phyloP scores from a whole-genome alignment of 768 basidiomycete genomes.

The Glaciozyma antarctica region DNA sequence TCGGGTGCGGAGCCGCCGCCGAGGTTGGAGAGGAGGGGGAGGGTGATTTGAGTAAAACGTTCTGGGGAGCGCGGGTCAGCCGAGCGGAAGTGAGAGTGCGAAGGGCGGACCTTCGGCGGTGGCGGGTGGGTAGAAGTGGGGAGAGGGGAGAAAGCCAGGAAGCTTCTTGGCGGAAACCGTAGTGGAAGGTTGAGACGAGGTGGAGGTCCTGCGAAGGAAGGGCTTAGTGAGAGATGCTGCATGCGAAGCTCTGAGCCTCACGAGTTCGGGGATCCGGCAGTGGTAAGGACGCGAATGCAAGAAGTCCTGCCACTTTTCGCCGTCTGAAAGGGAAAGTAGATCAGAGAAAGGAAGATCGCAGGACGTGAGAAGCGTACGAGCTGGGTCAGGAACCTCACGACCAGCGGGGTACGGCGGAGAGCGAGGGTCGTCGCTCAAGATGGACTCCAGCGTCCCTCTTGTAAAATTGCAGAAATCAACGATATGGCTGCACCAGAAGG shows the following conservation, averaged over 20 bases:
- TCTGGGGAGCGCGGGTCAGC: neutral
- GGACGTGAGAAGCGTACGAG: too few species aligned
- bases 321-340: neutral
- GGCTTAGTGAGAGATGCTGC: too few species aligned
- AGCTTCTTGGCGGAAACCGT: constrained; percentile 13
- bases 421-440: neutral
- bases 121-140: constrained; percentile 24
- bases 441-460: neutral
- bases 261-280: constrained; percentile 12
- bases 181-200: constrained; percentile 26
- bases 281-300: constrained; percentile 8
- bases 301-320: constrained; percentile 9
- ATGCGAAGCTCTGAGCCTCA: too few species aligned
- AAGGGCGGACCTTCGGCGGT: constrained; percentile 12
- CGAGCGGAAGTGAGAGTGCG: neutral
- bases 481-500: neutral
- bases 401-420: neutral
- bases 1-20: constrained; percentile 9
- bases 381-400: too few species aligned
- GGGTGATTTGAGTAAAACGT: constrained; percentile 20
- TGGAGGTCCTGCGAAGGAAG: neutral
- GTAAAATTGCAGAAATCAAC: constrained; percentile 5
- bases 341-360: neutral
- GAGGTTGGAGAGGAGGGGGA: constrained; percentile 14
- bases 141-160: constrained; percentile 4